These are phyloP conservation scores for Stagonosporopsis cucurbitacearum DNA, from an alignment of 2,329 filamentous ascomycete species.

Conservation along the genomic window DNA sequence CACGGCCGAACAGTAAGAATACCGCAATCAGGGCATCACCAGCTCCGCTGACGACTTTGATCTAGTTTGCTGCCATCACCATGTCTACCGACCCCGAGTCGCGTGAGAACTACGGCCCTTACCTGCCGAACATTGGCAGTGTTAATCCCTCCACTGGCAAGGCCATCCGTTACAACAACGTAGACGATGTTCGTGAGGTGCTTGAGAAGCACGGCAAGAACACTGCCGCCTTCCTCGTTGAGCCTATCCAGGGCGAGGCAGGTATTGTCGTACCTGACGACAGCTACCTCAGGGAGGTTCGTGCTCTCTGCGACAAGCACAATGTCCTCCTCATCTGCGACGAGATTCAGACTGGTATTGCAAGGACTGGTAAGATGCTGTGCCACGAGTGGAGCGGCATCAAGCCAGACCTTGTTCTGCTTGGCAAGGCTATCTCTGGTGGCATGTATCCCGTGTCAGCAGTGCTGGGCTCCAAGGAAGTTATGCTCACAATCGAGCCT, in stretches of 20 bases:
- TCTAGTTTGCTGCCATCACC: slow-evolving; percentile 88
- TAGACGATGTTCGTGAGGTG: slow-evolving; percentile 77
- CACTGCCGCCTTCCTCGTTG: slow-evolving; percentile 90
- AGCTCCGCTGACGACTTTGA: slow-evolving; percentile 19
- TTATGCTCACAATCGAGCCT: slow-evolving; percentile 95
- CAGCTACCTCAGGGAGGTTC: slow-evolving; percentile 80
- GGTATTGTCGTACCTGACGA: slow-evolving; percentile 95
- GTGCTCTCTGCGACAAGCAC: slow-evolving; percentile 89
- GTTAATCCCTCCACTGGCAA: slow-evolving; percentile 76
- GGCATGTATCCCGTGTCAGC: slow-evolving; percentile 99
- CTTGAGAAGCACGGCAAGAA: slow-evolving; percentile 82
- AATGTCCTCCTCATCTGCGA: slow-evolving; percentile 96
- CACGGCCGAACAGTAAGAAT: slow-evolving; percentile 85
- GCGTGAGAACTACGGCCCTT: slow-evolving; percentile 95
- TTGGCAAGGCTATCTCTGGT: slow-evolving; percentile 97
- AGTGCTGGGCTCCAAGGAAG: slow-evolving; percentile 83
- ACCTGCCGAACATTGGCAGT: slow-evolving; percentile 86
- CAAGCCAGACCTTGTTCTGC: slow-evolving; percentile 91
- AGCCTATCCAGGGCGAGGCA: slow-evolving; percentile 97
- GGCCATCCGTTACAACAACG: slow-evolving; percentile 84
- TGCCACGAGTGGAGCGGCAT: slow-evolving; percentile 94
- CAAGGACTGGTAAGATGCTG: slow-evolving; percentile 89
- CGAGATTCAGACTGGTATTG: slow-evolving; percentile 98
- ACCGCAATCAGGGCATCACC: background rate
- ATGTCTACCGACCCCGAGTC: slow-evolving; percentile 96